Evolutionary conservation across 2,329 filamentous ascomycete genomes (phyloP).

Genomic region (Beauveria sp.): DNA sequence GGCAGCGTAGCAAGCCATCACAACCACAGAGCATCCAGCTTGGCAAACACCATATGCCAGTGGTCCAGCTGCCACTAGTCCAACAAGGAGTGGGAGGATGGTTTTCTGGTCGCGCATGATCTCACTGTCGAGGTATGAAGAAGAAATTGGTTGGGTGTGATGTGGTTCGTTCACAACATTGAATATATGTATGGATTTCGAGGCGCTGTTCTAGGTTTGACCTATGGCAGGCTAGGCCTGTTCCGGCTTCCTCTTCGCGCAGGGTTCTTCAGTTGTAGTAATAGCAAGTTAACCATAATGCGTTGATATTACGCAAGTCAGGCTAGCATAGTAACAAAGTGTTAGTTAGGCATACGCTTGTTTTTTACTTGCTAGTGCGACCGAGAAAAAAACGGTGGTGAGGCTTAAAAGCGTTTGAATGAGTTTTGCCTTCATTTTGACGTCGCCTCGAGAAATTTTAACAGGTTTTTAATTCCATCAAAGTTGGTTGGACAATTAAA

Average conservation of each 20-base stretch:
- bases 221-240: not conserved
- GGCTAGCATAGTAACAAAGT: no score
- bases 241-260: not conserved
- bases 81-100: not conserved
- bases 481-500: no score
- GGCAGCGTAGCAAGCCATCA: constrained; percentile 37
- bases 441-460: no score
- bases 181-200: not conserved
- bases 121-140: not conserved
- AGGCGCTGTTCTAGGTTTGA: not conserved
- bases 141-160: not conserved
- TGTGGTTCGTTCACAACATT: not conserved
- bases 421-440: no score
- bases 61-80: not conserved
- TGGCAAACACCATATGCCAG: constrained; percentile 25
- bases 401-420: no score
- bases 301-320: no score
- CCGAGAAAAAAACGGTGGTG: no score
- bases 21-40: constrained; percentile 34
- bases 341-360: no score
- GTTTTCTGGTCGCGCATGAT: not conserved
- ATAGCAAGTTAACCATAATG: no score
- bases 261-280: not conserved
- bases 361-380: no score
- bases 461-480: no score